These are phyloP conservation scores for Fusarium brevicatenulatum DNA, from an alignment of 2,329 filamentous ascomycete species.

Conservation along the genomic window DNA sequence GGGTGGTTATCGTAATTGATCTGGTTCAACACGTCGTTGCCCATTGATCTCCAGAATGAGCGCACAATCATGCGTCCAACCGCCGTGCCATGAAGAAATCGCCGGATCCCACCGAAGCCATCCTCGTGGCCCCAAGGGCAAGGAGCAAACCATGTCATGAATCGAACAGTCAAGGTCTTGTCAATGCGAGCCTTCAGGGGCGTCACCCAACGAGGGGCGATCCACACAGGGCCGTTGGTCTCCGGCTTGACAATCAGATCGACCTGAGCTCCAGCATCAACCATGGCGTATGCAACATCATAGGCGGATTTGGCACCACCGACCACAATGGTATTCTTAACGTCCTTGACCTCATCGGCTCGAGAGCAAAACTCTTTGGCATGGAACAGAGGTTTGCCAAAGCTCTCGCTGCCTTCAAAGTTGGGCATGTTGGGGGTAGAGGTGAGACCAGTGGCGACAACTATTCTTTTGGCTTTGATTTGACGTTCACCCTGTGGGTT, in stretches of 20 bases:
- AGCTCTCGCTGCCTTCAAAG: slow-evolving; percentile 50
- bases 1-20: slow-evolving; percentile 57
- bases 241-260: neutral
- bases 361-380: slow-evolving; percentile 52
- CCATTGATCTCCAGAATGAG: slow-evolving; percentile 60
- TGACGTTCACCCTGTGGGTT: neutral
- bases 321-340: slow-evolving; percentile 56
- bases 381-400: slow-evolving; percentile 55
- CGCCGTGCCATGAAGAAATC: neutral
- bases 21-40: slow-evolving; percentile 55
- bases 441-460: slow-evolving; percentile 61
- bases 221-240: slow-evolving; percentile 5
- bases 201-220: neutral
- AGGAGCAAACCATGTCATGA: slow-evolving; percentile 1
- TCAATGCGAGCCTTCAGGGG: slow-evolving; percentile 1
- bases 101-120: neutral
- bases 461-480: slow-evolving; percentile 46
- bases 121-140: slow-evolving; percentile 3
- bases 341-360: slow-evolving; percentile 44
- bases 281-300: slow-evolving; percentile 64
- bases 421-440: slow-evolving; percentile 54
- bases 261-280: slow-evolving; percentile 41
- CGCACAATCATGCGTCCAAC: neutral
- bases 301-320: slow-evolving; percentile 68
- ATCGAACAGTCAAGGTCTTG: neutral